Base-by-base conservation (phyloP, 106 monocot genomes). In the Cymbidium sinense region DNA sequence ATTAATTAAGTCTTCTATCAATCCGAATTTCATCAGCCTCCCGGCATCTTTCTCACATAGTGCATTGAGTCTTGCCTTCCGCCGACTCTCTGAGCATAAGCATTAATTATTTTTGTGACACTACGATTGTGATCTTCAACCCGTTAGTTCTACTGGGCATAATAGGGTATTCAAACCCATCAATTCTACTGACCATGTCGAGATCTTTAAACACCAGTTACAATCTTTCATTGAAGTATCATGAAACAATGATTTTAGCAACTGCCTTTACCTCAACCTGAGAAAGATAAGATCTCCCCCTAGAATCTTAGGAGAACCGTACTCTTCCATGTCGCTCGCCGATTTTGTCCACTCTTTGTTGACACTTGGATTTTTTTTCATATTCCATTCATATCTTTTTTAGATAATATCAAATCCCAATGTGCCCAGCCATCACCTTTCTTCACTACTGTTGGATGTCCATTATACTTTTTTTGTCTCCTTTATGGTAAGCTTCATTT, bases 221-320 rank as follows among this genome's bases (percentile, higher is more conserved):
- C 64, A 92, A 75, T 87, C 83, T 83, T 81, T 23, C 84, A 67
- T 54, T 82, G 75, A 92, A 95, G 79, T 99, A 78, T 34, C 88
- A 87, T 73, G 84, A 83, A 83, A 93, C 85, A 37, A 90, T 92
- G 27, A 99, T 92, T 87, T 87, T 87, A 80, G 95, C 92, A 84
- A 99, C 83, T 44, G 92, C 98, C 95, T 93, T 95, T n/a, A 92
- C 89, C 75, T 99, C 99, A 79, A 88, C 80, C 74, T 83, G 85
- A 87, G 99, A 99, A 74, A 99, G 90, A 91, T 99, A 95, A 19
- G 90, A 94, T 70, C 85, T 90, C 77, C 87, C 90, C 74, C 87
- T 82, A 54, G 77, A 64, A 77, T 95, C 95, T 76, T 83, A 88
- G 64, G 95, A 92, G 80, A 99, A 99, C 15, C 87, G 95, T 15